Percentiles rank a stretch among this genome's conserved stretches.
Conservation (phyloP, 495 filamentous ascomycete species). For the Penicillium lividum region DNA sequence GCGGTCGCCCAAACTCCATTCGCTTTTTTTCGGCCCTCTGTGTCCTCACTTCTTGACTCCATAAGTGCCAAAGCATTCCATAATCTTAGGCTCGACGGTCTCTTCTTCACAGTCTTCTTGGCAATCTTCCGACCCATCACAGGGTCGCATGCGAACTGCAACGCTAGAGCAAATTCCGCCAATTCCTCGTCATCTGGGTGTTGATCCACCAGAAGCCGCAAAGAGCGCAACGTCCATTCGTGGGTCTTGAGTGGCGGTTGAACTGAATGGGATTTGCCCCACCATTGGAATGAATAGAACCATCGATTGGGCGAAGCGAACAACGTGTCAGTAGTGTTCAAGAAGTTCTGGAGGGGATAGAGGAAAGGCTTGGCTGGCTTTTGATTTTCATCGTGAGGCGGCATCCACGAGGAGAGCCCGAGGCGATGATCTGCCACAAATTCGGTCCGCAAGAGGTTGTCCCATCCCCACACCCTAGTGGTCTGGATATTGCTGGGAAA, state of each 20-base stretch:
- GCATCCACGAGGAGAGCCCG: slow-evolving; percentile 32
- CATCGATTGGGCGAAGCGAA: slow-evolving; percentile 40
- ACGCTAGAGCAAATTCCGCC: slow-evolving; percentile 70
- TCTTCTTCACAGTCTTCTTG: slow-evolving; percentile 69
- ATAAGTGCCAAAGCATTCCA: slow-evolving; percentile 80
- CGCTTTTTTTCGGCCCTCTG: slow-evolving; percentile 54
- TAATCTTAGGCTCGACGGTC: slow-evolving; percentile 62
- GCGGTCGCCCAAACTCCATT: slow-evolving; percentile 67
- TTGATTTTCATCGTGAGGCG: slow-evolving; percentile 8
- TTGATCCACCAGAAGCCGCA: slow-evolving; percentile 56
- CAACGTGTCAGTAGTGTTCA: slow-evolving; percentile 39
- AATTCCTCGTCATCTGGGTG: slow-evolving; percentile 49
- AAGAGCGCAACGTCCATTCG: slow-evolving; percentile 51
- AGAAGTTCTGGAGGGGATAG: slow-evolving; percentile 36
- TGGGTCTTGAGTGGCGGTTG: slow-evolving; percentile 23
- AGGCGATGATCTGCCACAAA: slow-evolving; percentile 27
- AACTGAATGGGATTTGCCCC: slow-evolving; percentile 22
- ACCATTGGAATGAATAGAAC: slow-evolving; percentile 45
- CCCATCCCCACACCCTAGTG: slow-evolving; percentile 39
- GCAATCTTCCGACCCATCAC: slow-evolving; percentile 67
- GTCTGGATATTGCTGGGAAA: slow-evolving; percentile 20
- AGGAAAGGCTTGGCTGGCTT: slow-evolving; percentile 16
- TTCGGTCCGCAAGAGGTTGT: slow-evolving; percentile 51
- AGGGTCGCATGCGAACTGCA: slow-evolving; percentile 61
- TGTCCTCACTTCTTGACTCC: slow-evolving; percentile 61